A percentile compares a stretch with the other conserved stretches of the same genome.
Evolutionary conservation across 495 filamentous ascomycete species (phyloP).

Genomic region (Podospora anserina): DNA sequence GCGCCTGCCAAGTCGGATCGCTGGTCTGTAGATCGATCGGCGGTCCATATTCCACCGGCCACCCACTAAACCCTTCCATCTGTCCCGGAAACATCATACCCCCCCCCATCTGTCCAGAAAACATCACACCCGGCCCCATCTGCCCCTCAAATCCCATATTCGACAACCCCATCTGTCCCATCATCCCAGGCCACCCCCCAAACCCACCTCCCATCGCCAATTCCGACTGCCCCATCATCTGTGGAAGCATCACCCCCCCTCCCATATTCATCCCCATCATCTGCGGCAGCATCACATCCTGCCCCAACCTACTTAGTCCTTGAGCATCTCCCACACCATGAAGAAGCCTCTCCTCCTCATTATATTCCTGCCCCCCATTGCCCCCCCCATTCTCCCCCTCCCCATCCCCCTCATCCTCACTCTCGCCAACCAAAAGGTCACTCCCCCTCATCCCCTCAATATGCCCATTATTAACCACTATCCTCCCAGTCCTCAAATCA

Average conservation of each 20-base stretch:
- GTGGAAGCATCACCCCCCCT: neutral
- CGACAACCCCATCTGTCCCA: slow-evolving; percentile 8
- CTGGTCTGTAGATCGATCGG: slow-evolving; percentile 8
- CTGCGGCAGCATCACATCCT: neutral
- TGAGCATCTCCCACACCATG: slow-evolving; percentile 11
- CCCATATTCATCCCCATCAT: neutral
- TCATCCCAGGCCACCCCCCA: neutral
- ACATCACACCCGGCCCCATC: slow-evolving; percentile 13
- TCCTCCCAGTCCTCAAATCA: slow-evolving; percentile 57
- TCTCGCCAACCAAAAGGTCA: slow-evolving; percentile 34
- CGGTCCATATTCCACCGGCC: neutral
- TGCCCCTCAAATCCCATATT: slow-evolving; percentile 17
- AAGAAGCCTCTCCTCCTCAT: slow-evolving; percentile 31
- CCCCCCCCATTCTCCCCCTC: slow-evolving; percentile 17
- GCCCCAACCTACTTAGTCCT: neutral
- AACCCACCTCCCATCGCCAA: slow-evolving; percentile 13
- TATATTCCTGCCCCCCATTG: slow-evolving; percentile 14
- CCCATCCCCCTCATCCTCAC: slow-evolving; percentile 36
- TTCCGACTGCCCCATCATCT: slow-evolving; percentile 3
- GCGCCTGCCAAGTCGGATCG: slow-evolving; percentile 30
- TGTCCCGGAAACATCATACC: slow-evolving; percentile 17
- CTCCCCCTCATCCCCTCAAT: slow-evolving; percentile 49
- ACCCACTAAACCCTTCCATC: slow-evolving; percentile 4
- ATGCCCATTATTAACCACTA: slow-evolving; percentile 88
- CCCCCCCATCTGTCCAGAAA: slow-evolving; percentile 14